Evolutionary conservation across 2,329 filamentous ascomycete genomes (phyloP), one percentile per base, ranked within the genome.

Genomic region (Rugonectria rugulosa): DNA sequence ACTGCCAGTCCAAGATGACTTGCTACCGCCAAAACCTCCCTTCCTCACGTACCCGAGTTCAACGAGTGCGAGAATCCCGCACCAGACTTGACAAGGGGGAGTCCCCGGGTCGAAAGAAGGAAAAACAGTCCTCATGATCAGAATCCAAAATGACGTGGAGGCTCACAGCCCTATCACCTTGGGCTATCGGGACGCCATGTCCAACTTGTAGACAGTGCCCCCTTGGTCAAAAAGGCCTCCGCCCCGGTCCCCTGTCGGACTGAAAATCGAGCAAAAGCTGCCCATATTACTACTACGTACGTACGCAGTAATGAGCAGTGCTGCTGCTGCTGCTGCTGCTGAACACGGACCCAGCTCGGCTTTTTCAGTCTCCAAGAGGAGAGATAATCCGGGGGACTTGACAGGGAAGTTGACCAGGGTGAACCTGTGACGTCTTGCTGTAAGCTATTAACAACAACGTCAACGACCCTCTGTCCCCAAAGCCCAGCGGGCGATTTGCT

Each of bases 161-260:
- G 56, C 49, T 53, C 52, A 47, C 56, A 59, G 59, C 56, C 59
- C 53, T 61, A 59, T 56, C 59, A 45, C 44, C 19, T 43, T 27
- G 23, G 43, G 27, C 32, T 29, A 36, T 40, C 44, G 31, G 21
- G 40, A 31, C 44, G 37, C 20, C 15, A 44, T 42, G 40, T 21
- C 45, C 36, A 41, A 24, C 29, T 23, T 41, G 48, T 42, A 19
- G 19, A 42, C 32, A 46, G n/a, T 9, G 54, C n/a, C 52, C 43
- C 15, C 11, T 27, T 27, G 26, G 26, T 7, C 7, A 7, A 6
- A 53, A 57, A 54, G 53, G 45, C 41, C 21, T 29, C 48, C 41
- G 21, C 36, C 24, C 40, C 31, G 21, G 40, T 17, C 38, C 48
- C 48, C 31, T 44, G 36, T 36, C 26, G 29, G 31, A 17, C 14